Percentiles rank a stretch among this genome's conserved stretches.
Evolutionary conservation across 306 rosid species (phyloP).

Genomic region (Sicyos edulis): DNA sequence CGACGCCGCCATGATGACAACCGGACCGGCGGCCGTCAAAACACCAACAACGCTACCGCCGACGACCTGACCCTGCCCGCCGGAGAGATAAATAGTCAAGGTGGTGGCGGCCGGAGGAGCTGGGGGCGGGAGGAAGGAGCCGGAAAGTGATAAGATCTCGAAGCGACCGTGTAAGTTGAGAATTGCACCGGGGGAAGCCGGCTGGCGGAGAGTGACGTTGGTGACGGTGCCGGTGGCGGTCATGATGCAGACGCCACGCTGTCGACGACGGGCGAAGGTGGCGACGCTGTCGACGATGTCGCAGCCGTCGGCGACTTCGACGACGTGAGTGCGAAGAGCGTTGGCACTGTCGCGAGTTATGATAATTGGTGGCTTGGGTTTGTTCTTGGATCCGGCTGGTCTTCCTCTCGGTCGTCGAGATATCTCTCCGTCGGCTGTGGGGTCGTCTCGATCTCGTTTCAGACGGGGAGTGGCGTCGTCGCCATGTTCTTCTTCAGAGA

Average conservation of each 20-base stretch:
- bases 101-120: conserved; percentile 85
- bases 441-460: conserved; percentile 51
- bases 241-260: conserved; percentile 89
- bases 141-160: conserved; percentile 79
- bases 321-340: conserved; percentile 83
- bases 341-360: conserved; percentile 94
- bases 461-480: conserved; percentile 35
- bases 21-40: conserved; percentile 72
- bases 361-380: conserved; percentile 91
- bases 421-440: conserved; percentile 35
- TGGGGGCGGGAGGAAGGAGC: conserved; percentile 83
- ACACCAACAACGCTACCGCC: conserved; percentile 88
- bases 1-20: conserved; percentile 89
- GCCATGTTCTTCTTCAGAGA: conserved; percentile 60
- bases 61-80: conserved; percentile 92
- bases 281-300: conserved; percentile 79
- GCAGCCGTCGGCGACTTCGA: conserved; percentile 86
- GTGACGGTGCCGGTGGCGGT: conserved; percentile 86
- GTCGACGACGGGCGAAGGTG: conserved; percentile 79
- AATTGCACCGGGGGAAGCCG: conserved; percentile 74
- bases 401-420: conserved; percentile 72
- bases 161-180: conserved; percentile 81
- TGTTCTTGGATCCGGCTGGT: conserved; percentile 95
- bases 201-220: conserved; percentile 78
- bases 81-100: conserved; percentile 73